Percentiles rank a stretch among this genome's conserved stretches.
Evolutionary conservation across 2,329 filamentous ascomycete genomes (phyloP).

Genomic region (Aureobasidium namibiae): DNA sequence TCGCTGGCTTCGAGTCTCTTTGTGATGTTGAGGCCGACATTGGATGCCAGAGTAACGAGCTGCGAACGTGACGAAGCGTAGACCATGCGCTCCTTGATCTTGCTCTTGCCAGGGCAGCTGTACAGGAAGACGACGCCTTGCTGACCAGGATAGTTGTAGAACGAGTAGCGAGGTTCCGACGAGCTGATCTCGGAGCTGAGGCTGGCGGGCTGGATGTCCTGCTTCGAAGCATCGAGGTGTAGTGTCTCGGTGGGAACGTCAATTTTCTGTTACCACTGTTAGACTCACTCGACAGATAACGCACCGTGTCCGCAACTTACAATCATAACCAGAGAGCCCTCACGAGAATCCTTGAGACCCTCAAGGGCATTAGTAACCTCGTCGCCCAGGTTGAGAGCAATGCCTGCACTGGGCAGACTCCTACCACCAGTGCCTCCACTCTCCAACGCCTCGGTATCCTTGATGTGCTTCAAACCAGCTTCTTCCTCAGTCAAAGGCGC

Average conservation of each 20-base stretch:
- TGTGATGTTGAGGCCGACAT: constrained; percentile 57
- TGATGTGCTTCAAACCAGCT: constrained; percentile 60
- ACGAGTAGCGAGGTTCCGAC: constrained; percentile 66
- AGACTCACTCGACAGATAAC: background rate
- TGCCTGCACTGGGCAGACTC: constrained; percentile 37
- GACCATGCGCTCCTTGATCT: constrained; percentile 78
- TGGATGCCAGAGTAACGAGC: constrained; percentile 56
- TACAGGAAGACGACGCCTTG: constrained; percentile 67
- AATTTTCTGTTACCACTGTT: constrained; percentile 51
- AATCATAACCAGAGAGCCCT: constrained; percentile 51
- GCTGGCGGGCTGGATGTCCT: constrained; percentile 48
- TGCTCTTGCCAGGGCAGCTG: constrained; percentile 63
- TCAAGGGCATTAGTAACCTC: constrained; percentile 58
- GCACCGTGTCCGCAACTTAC: constrained; percentile 37
- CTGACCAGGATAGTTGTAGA: constrained; percentile 60
- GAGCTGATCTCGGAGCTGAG: constrained; percentile 55
- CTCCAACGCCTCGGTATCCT: constrained; percentile 66
- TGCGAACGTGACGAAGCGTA: constrained; percentile 58
- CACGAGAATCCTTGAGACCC: constrained; percentile 47
- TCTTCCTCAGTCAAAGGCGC: constrained; percentile 77
- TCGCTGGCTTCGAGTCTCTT: constrained; percentile 61
- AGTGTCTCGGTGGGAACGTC: constrained; percentile 62
- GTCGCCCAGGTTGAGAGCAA: constrained; percentile 49
- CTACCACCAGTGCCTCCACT: constrained; percentile 58
- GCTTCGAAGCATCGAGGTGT: constrained; percentile 51